These are phyloP conservation scores for Podospora pseudocomata DNA, from an alignment of 495 filamentous ascomycete species.

Conservation along the genomic window DNA sequence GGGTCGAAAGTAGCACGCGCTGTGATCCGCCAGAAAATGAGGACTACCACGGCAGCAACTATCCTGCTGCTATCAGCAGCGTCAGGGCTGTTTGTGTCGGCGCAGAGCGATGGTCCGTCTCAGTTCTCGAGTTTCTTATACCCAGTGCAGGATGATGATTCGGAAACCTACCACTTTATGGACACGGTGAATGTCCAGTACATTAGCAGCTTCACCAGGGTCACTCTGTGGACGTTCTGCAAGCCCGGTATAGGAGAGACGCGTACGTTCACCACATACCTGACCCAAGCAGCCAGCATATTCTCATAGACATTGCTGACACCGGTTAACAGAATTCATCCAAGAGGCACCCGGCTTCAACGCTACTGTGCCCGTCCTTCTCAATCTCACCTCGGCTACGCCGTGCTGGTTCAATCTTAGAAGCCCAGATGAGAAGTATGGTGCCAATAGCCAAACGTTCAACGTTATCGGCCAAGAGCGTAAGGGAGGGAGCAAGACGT, in stretches of 20 bases:
- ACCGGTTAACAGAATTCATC: not conserved
- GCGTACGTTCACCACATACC: not conserved
- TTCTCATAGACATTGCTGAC: not conserved
- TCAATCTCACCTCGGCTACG: conserved; percentile 12
- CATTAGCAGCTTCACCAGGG: not conserved
- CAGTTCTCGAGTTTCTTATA: not conserved
- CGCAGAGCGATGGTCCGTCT: not conserved
- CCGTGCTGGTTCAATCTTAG: conserved; percentile 15
- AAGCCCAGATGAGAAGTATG: not conserved
- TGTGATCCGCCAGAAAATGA: not conserved
- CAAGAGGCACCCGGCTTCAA: conserved; percentile 10
- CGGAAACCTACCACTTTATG: conserved; percentile 8
- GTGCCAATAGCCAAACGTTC: not conserved
- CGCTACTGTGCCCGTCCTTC: conserved; percentile 5
- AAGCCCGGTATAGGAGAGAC: conserved; percentile 2
- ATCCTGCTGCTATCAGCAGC: not conserved
- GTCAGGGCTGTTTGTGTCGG: not conserved
- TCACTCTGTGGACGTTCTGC: conserved; percentile 9
- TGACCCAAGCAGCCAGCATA: not conserved
- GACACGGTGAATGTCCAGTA: conserved; percentile 18
- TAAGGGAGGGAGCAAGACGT: not conserved
- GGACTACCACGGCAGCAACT: not conserved
- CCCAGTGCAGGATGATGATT: not conserved
- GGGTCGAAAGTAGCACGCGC: not conserved
- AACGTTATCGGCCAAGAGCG: conserved; percentile 12